Base-by-base conservation (phyloP, 2,329 filamentous ascomycete genomes). In the Aspergillus uvarum region DNA sequence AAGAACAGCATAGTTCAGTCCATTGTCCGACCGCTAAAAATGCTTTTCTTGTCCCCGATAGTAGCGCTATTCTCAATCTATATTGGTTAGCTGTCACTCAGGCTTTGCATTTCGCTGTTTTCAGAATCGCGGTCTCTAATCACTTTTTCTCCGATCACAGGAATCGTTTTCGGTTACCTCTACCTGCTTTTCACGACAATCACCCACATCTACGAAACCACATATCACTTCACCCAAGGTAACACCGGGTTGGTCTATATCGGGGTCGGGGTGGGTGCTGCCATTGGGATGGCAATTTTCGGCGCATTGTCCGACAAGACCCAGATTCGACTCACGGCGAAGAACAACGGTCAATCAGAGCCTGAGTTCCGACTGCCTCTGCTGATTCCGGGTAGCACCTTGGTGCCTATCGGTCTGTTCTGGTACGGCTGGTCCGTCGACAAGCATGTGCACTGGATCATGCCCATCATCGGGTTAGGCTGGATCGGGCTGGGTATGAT, bases 401-500 rank as follows among this genome's bases (percentile, higher is more conserved):
- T 44, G 38, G 38, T 44, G 14, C 38, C 38, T 16, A 19, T 44
- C 6, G 38, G 38, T 7, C 16, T 44, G 38, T 44, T 44, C 38
- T 44, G 38, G 38, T 44, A 44, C 16, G 38, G 38, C 14, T 44
- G 38, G 38, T 44, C 38, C 16, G 38, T 44, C 38, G 38, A 44
- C 38, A 16, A 19, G 16, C 38, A 44, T 19, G 38, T 44, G 38
- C 38, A 16, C 16, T 44, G 38, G 38, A 44, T 44, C 16, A 44
- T 44, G 38, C 38, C 38, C 16, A 16, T 57, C 38, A 57, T 55
- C 11, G 53, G 53, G 1, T 24, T 55, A 24, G 42, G 32, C 3
- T 47, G 42, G 11, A 47, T 55, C 10, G 53, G 38, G 21, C 22
- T 55, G 26, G 53, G 53, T 7, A 55, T 55, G 53, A 31, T 55